Evolutionary conservation across 2,329 filamentous ascomycete species (phyloP).

Genomic region (Lecanicillium sp.): DNA sequence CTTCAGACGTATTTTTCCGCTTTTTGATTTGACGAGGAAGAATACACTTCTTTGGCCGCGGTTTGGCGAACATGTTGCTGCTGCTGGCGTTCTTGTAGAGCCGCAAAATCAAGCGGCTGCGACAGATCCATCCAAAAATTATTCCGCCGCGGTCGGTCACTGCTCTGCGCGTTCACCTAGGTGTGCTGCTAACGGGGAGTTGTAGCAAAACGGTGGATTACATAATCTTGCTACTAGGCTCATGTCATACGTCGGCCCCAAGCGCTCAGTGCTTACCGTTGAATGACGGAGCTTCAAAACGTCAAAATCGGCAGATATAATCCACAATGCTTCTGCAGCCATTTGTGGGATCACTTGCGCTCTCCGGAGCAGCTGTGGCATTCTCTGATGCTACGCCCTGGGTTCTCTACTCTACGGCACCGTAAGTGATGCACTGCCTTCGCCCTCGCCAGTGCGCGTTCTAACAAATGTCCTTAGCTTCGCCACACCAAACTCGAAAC

Average conservation of each 20-base stretch:
- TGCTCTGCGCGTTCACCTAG: constrained; percentile 17
- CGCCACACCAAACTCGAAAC: constrained; percentile 27
- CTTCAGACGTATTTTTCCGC: constrained; percentile 51
- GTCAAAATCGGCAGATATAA: constrained; percentile 17
- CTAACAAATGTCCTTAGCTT: constrained; percentile 18
- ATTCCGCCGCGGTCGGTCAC: constrained; percentile 5
- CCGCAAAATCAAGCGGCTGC: neutral
- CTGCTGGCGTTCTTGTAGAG: neutral
- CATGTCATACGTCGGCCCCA: neutral
- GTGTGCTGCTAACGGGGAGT: constrained; percentile 22
- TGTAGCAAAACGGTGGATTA: constrained; percentile 9
- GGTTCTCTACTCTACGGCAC: constrained; percentile 75
- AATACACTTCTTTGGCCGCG: constrained; percentile 50
- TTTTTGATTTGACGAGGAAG: constrained; percentile 60
- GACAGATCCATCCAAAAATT: constrained; percentile 7
- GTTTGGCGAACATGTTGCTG: constrained; percentile 46
- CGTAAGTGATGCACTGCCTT: constrained; percentile 49
- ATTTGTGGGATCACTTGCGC: constrained; percentile 44
- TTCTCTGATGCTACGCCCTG: constrained; percentile 87
- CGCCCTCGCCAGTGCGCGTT: neutral
- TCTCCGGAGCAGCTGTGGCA: constrained; percentile 57
- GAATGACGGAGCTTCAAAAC: constrained; percentile 2
- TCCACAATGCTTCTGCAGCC: constrained; percentile 50
- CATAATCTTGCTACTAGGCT: constrained; percentile 8
- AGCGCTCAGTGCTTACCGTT: neutral